These are phyloP conservation scores for Sarcodon sp. DNA, from an alignment of 768 basidiomycete species.

Conservation along the genomic window DNA sequence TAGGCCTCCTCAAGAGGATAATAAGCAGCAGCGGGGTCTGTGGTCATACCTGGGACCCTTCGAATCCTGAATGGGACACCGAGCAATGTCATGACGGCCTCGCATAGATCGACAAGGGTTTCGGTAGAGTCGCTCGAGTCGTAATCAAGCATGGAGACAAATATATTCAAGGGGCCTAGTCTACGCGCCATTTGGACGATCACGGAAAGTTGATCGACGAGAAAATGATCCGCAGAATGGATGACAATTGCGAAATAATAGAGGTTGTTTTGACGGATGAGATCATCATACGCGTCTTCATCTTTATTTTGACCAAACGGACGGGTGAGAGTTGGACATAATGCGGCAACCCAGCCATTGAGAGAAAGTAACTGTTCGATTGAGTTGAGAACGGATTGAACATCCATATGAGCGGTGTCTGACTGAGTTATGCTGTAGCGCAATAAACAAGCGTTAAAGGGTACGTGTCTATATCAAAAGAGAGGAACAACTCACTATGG, in stretches of 20 bases:
- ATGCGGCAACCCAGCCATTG: slow-evolving; percentile 96
- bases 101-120: slow-evolving; percentile 87
- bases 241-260: slow-evolving; percentile 95
- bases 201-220: slow-evolving; percentile 95
- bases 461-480: background rate
- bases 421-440: slow-evolving; percentile 52
- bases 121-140: slow-evolving; percentile 92
- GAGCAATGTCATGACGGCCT: slow-evolving; percentile 87
- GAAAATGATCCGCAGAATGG: slow-evolving; percentile 97
- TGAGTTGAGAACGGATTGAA: slow-evolving; percentile 77
- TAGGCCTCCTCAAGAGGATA: slow-evolving; percentile 94
- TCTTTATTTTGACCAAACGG: slow-evolving; percentile 89
- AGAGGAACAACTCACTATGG: slow-evolving; percentile 58
- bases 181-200: slow-evolving; percentile 93
- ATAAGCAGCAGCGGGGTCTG: slow-evolving; percentile 77
- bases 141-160: slow-evolving; percentile 98
- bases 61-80: slow-evolving; percentile 90
- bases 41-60: slow-evolving; percentile 88
- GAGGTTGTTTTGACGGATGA: slow-evolving; percentile 68
- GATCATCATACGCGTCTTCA: slow-evolving; percentile 81
- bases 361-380: slow-evolving; percentile 92
- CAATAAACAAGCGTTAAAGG: background rate
- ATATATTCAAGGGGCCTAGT: slow-evolving; percentile 79
- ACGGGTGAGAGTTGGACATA: slow-evolving; percentile 86
- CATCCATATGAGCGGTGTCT: slow-evolving; percentile 83